phyloP scores from a whole-genome alignment of 495 filamentous ascomycete genomes.

The Aspergillus panamensis region DNA sequence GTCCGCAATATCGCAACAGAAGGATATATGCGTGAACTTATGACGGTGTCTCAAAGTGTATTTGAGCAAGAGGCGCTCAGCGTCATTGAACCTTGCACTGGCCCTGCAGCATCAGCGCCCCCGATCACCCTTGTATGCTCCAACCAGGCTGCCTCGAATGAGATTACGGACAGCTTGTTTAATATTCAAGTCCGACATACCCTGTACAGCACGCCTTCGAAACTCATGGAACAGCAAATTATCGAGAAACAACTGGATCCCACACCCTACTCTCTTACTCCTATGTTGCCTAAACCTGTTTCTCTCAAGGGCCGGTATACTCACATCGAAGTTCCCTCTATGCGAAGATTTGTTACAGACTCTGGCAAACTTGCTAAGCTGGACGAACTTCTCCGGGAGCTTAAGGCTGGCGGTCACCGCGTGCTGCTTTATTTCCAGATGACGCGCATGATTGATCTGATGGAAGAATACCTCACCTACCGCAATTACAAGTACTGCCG shows the following conservation, averaged over 20 bases:
- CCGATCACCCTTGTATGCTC: constrained; percentile 77
- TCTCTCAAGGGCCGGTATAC: constrained; percentile 79
- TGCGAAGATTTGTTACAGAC: constrained; percentile 97
- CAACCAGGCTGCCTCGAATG: constrained; percentile 59
- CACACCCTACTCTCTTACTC: constrained; percentile 55
- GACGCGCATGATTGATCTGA: constrained; percentile 99
- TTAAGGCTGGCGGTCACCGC: constrained; percentile 90
- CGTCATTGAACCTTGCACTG: constrained; percentile 73
- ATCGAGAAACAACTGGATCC: constrained; percentile 65
- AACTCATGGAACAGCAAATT: constrained; percentile 67
- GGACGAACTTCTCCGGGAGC: constrained; percentile 77
- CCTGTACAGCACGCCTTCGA: constrained; percentile 60
- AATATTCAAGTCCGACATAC: constrained; percentile 69
- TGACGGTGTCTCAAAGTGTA: constrained; percentile 69
- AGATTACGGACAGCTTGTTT: constrained; percentile 75
- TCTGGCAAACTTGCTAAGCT: constrained; percentile 93
- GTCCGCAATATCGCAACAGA: constrained; percentile 67
- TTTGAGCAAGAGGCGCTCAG: constrained; percentile 68
- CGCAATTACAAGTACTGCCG: constrained; percentile 98
- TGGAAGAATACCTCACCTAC: constrained; percentile 98
- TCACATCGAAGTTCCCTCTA: constrained; percentile 91
- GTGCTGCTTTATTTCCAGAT: constrained; percentile 99
- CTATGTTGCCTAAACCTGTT: constrained; percentile 69
- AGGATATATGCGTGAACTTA: constrained; percentile 67
- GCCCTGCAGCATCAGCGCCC: constrained; percentile 75